Conservation (phyloP, 352 stramenopile species). For the Phytophthora aleatoria region DNA sequence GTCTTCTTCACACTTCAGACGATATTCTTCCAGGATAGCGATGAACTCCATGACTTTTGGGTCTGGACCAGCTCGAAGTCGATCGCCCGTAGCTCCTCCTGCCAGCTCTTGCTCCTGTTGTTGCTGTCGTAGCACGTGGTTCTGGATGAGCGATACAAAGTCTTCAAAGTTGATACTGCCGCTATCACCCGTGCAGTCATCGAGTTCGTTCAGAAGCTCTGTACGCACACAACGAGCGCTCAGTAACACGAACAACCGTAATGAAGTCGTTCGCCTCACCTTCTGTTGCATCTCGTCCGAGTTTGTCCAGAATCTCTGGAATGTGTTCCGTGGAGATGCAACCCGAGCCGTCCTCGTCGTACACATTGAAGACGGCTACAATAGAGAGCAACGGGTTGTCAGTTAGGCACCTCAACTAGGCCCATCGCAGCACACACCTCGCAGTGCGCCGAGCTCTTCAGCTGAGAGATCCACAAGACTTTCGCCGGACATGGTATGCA, state of each 20-base stretch:
- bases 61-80: constrained; percentile 70
- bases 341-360: constrained; percentile 65
- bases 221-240: neutral
- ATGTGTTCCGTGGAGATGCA: constrained; percentile 71
- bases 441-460: constrained; percentile 75
- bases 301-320: constrained; percentile 75
- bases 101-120: constrained; percentile 51
- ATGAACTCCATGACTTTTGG: constrained; percentile 95
- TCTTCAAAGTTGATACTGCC: constrained; percentile 65
- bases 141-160: constrained; percentile 68
- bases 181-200: constrained; percentile 58
- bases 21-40: constrained; percentile 93
- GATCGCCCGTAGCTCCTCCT: constrained; percentile 33
- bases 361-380: constrained; percentile 80
- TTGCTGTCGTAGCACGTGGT: constrained; percentile 32
- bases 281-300: constrained; percentile 73
- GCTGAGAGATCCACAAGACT: constrained; percentile 55
- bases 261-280: constrained; percentile 26
- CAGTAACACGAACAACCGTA: neutral
- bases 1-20: constrained; percentile 93
- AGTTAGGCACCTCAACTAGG: neutral
- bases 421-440: constrained; percentile 41
- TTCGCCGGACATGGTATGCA: constrained; percentile 28
- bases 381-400: constrained; percentile 4
- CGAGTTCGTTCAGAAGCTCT: constrained; percentile 77